phyloP scores from a whole-genome alignment of 139 green algal genomes.

The Micractinium sp. region DNA sequence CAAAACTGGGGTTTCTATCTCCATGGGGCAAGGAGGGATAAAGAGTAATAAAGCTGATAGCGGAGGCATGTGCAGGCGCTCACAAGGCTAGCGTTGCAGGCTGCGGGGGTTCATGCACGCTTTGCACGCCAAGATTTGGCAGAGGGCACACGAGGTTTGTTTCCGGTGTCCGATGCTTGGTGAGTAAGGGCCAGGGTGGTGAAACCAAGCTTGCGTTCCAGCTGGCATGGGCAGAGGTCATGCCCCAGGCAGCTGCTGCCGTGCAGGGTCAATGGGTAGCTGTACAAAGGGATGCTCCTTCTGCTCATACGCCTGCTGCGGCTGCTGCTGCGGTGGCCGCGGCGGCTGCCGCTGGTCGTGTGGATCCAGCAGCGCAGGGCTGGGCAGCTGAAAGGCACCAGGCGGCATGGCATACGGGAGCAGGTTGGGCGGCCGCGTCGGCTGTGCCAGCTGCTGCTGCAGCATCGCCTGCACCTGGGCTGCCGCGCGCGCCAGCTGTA shows the following conservation, averaged over 20 bases:
- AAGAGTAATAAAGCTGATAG: too few relatives aligned
- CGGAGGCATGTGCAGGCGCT: too few relatives aligned
- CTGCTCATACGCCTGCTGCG: constrained; percentile 29
- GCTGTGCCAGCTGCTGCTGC: constrained; percentile 9
- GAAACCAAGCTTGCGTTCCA: too few relatives aligned
- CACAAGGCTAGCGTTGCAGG: too few relatives aligned
- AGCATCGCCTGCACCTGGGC: constrained; percentile 17
- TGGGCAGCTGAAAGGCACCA: not conserved
- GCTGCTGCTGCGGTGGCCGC: constrained; percentile 2
- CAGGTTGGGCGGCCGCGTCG: not conserved
- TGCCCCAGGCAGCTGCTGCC: not conserved
- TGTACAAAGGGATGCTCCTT: not conserved
- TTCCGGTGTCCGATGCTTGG: too few relatives aligned
- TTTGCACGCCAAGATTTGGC: too few relatives aligned
- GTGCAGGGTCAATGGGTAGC: not conserved
- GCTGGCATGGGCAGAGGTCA: too few relatives aligned
- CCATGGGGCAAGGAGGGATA: too few relatives aligned
- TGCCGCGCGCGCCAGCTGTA: not conserved
- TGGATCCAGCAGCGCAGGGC: not conserved
- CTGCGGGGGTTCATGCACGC: too few relatives aligned
- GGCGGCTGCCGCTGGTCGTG: not conserved
- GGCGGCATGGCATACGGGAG: not conserved
- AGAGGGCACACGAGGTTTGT: too few relatives aligned
- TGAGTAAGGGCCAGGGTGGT: too few relatives aligned
- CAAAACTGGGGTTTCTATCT: too few relatives aligned